phyloP scores from a whole-genome alignment of 345 rosid genomes.

The Moricandia arvensis region DNA sequence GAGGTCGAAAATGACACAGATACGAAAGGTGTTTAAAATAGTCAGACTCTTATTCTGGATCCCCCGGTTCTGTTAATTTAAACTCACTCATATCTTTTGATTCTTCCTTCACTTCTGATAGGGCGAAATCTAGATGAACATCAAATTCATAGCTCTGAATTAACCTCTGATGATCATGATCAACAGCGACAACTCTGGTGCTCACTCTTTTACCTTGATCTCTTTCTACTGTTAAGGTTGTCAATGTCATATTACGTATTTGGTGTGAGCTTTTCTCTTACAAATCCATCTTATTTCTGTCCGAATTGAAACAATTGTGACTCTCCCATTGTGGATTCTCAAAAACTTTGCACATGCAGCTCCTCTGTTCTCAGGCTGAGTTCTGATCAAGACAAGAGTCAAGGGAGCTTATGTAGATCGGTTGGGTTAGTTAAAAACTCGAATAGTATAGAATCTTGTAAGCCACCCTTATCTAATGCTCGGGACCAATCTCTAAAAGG shows the following conservation, averaged over 20 bases:
- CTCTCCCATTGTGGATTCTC: constrained; percentile 57
- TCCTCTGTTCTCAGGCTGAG: constrained; percentile 56
- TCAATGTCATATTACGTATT: constrained; percentile 15
- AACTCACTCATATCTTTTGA: constrained; percentile 20
- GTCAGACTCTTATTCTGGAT: not conserved
- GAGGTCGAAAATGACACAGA: constrained; percentile 72
- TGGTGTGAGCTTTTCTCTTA: constrained; percentile 26
- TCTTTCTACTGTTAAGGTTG: not conserved
- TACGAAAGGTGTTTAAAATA: constrained; percentile 47
- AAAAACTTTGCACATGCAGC: constrained; percentile 67
- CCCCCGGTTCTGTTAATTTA: not conserved
- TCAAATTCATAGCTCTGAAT: not conserved
- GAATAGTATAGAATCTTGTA: constrained; percentile 21
- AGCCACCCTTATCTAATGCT: not conserved
- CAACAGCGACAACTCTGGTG: constrained; percentile 50
- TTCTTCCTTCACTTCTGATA: constrained; percentile 27
- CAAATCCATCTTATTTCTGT: constrained; percentile 34
- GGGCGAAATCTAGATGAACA: not conserved
- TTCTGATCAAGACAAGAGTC: constrained; percentile 53
- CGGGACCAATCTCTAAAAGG: constrained; percentile 1
- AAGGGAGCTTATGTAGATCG: constrained; percentile 44
- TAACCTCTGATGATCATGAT: constrained; percentile 19
- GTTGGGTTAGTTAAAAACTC: constrained; percentile 34
- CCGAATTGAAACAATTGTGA: constrained; percentile 54
- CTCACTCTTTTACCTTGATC: constrained; percentile 31